These are phyloP conservation scores for Cytospora mali DNA, from an alignment of 2,329 filamentous ascomycete species.

Conservation along the genomic window DNA sequence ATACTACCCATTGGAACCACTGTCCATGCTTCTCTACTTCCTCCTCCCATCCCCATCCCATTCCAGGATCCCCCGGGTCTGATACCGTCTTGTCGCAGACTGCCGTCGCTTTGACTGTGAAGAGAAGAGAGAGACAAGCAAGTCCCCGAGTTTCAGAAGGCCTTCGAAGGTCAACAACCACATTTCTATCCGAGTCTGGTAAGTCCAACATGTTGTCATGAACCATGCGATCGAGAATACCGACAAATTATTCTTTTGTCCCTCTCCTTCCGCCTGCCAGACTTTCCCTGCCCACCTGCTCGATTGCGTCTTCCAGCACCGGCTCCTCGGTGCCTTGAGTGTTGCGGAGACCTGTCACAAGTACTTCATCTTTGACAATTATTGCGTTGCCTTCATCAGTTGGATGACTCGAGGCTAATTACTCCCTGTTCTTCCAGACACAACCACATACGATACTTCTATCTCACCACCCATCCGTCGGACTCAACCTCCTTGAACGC, in stretches of 20 bases:
- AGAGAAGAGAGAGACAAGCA: conserved; percentile 25
- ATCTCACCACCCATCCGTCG: conserved; percentile 4
- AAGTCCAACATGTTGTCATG: conserved; percentile 38
- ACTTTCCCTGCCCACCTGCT: conserved; percentile 18
- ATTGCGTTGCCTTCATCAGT: conserved; percentile 1
- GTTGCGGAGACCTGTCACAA: conserved; percentile 4
- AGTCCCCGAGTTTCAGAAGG: conserved; percentile 33
- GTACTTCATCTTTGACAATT: conserved; percentile 3
- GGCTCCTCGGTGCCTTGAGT: conserved; percentile 15
- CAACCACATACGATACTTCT: conserved; percentile 7
- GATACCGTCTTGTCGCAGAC: conserved; percentile 32
- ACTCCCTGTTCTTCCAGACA: conserved; percentile 3
- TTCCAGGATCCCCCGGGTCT: conserved; percentile 19
- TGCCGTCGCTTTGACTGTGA: conserved; percentile 31
- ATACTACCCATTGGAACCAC: conserved; percentile 15
- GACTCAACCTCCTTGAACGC: conserved; percentile 21
- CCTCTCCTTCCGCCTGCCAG: conserved; percentile 29
- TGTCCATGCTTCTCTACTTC: conserved; percentile 19
- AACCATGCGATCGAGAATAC: conserved; percentile 42
- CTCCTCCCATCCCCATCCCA: conserved; percentile 7
- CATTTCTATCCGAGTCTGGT: conserved; percentile 40
- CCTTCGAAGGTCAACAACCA: conserved; percentile 36
- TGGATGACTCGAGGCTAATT: conserved; percentile 16
- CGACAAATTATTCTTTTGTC: conserved; percentile 9
- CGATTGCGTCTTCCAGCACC: conserved; percentile 13